Evolutionary conservation across 2,329 filamentous ascomycete species (phyloP).

Genomic region (Penicillium sp.): DNA sequence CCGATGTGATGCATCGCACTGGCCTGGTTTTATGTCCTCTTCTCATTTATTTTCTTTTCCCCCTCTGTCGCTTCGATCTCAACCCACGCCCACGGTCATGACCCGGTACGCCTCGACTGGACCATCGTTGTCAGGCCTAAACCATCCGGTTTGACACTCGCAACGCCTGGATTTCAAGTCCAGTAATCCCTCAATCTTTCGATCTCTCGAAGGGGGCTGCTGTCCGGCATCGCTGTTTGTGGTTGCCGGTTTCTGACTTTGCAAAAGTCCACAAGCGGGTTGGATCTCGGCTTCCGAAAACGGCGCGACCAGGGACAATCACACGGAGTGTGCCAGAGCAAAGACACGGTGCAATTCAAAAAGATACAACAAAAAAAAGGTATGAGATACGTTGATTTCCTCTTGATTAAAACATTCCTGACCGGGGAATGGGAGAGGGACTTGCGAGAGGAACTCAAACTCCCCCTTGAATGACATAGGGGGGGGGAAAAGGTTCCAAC

Average conservation of each 20-base stretch:
- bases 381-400: neutral
- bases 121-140: constrained; percentile 4
- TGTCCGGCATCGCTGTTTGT: neutral
- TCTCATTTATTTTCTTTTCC: constrained; percentile 2
- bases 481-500: neutral
- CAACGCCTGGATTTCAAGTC: neutral
- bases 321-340: neutral
- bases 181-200: neutral
- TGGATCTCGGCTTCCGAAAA: neutral
- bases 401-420: neutral
- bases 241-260: neutral
- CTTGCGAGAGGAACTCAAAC: neutral
- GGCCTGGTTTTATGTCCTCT: constrained; percentile 6
- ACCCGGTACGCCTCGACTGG: constrained; percentile 8
- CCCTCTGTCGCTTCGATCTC: neutral
- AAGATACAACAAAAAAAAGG: neutral
- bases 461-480: neutral
- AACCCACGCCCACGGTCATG: constrained; percentile 6
- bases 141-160: neutral
- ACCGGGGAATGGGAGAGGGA: neutral
- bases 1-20: constrained; percentile 16
- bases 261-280: neutral
- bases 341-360: neutral
- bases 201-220: neutral
- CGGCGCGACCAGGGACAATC: neutral